phyloP scores from a whole-genome alignment of 2,329 filamentous ascomycete species.

The Sporothrix pallida region DNA sequence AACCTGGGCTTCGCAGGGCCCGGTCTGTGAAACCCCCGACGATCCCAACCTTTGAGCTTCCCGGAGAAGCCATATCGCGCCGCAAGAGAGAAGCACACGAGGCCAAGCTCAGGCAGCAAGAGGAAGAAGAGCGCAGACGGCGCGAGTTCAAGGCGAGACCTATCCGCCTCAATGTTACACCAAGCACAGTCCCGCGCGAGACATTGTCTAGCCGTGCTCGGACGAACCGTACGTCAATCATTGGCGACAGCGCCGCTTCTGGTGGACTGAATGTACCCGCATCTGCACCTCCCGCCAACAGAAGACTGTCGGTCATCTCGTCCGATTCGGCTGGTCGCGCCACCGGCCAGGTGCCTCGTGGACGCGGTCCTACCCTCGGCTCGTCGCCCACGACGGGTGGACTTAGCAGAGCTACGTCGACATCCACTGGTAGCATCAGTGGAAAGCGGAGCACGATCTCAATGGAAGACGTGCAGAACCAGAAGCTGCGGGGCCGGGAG shows the following conservation, averaged over 20 bases:
- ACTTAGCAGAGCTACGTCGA: constrained; percentile 51
- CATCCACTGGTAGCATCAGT: constrained; percentile 52
- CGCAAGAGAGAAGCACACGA: constrained; percentile 63
- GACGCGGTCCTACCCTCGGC: constrained; percentile 42
- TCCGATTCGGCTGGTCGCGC: not conserved
- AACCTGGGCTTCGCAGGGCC: constrained; percentile 50
- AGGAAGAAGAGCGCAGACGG: constrained; percentile 64
- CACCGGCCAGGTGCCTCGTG: constrained; percentile 34
- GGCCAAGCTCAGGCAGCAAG: constrained; percentile 60
- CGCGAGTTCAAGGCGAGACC: constrained; percentile 70
- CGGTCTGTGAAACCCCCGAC: constrained; percentile 57
- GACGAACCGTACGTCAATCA: constrained; percentile 49
- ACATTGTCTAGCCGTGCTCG: constrained; percentile 64
- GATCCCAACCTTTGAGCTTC: constrained; percentile 65
- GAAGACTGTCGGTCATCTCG: constrained; percentile 41
- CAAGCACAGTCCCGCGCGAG: constrained; percentile 57
- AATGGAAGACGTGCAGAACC: constrained; percentile 56
- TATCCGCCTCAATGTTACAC: constrained; percentile 53
- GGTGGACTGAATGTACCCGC: constrained; percentile 23
- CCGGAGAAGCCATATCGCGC: constrained; percentile 65
- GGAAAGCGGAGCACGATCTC: constrained; percentile 58
- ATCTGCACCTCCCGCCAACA: constrained; percentile 37
- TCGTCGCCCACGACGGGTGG: constrained; percentile 43
- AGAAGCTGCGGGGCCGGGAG: constrained; percentile 59
- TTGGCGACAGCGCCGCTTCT: constrained; percentile 4